Conservation (phyloP, 2,329 filamentous ascomycete species). For the Botrytis porri region DNA sequence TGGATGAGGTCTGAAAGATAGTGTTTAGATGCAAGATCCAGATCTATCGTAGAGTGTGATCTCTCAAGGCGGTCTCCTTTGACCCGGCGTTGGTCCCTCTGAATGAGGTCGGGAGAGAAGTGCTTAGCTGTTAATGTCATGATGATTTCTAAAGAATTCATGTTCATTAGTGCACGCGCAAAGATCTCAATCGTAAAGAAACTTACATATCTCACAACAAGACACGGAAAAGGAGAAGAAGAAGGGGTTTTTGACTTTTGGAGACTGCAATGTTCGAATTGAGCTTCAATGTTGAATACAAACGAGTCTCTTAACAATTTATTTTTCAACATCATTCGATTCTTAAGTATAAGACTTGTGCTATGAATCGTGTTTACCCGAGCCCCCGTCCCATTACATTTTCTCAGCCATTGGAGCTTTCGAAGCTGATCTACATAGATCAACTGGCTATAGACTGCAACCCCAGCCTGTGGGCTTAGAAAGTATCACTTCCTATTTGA, state of each 20-base stretch:
- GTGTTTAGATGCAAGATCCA: slow-evolving; percentile 7
- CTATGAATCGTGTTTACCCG: neutral
- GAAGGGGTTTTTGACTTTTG: neutral
- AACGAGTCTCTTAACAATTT: neutral
- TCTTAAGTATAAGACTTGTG: neutral
- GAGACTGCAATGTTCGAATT: neutral
- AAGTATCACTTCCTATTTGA: neutral
- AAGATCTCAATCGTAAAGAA: neutral
- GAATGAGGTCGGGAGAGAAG: neutral
- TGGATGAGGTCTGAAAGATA: neutral
- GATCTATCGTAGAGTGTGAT: neutral
- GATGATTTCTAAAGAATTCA: neutral
- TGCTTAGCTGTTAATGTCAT: neutral
- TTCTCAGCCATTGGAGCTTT: neutral
- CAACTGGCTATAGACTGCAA: no score
- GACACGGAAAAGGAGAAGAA: neutral
- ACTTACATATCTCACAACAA: neutral
- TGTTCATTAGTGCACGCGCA: neutral
- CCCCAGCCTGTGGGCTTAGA: neutral
- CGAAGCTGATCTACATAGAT: neutral
- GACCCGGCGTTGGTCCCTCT: neutral
- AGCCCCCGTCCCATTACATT: neutral
- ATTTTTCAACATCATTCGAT: neutral
- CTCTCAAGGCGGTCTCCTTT: neutral
- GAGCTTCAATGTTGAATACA: neutral